Base-by-base conservation (phyloP, 2,329 filamentous ascomycete genomes). In the Neurospora crassa region DNA sequence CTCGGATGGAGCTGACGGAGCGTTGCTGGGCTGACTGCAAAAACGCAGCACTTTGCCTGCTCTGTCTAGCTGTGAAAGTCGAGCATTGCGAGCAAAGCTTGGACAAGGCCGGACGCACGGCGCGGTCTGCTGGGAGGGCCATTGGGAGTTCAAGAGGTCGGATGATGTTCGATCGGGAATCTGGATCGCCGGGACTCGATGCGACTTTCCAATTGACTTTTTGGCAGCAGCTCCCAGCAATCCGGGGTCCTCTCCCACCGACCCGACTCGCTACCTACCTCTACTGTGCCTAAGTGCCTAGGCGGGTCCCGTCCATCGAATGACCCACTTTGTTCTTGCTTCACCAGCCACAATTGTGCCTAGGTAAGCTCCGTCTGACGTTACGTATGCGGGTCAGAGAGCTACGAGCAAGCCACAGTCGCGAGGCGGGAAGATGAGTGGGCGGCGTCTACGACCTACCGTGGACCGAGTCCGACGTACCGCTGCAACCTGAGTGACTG, bases 11-110 rank as follows among this genome's bases (percentile, higher is more conserved):
- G 67, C 74, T 70, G 29, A 72, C 67, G 12, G 70, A 72, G 45
- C 71, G 74, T 45, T 74, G 74, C n/a, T 73, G 75, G 59, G 71
- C 70, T 29, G 70, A 40, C 40, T 72, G 71, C 34, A 73, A 63
- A 67, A 74, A 67, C 69, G 73, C 71, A 72, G 78, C 81, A 79
- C 72, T 76, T 76, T 68, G 18, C 24, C 68, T 70, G 67, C 69
- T 47, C 29, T 71, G 73, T 73, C 69, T 70, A 34, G 78, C 76
- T 68, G 80, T 68, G 37, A 80, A 79, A 40, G 78, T 75, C 45
- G 81, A 81, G 75, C 82, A 84, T 72, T 79, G 80, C 40, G 80
- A 79, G 70, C 83, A 84, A 7, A 83, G 72, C 71, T 76, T 80
- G 18, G 78, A 80, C 72, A 82, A 79, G 73, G 79, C 80, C 73